Base-by-base conservation (phyloP, 75 land plant genomes). In the Selaginella moellendorffii region DNA sequence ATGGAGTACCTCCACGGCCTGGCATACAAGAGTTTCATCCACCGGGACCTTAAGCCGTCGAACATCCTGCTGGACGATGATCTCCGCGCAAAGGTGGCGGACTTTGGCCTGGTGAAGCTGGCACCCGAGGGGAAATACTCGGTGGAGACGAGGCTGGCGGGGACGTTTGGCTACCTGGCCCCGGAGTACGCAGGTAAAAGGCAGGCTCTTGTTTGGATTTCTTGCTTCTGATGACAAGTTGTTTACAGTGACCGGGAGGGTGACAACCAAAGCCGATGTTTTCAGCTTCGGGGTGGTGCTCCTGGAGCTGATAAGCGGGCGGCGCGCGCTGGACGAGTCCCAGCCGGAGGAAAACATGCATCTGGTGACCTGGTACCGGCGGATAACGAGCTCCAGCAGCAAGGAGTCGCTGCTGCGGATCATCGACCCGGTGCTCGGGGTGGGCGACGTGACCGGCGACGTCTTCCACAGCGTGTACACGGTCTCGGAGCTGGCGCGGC, bases 141-240 rank as follows among this genome's bases (percentile, higher is more conserved):
- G 9, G 66, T 87, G 68, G 80, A 79, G 70, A 84, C 91, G 1
- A 59, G 79, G 26, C 65, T 87, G 61, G 91, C 87, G 2, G 91
- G 91, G 17, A 87, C 88, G 31, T 81, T 87, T 78, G 91, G 91
- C 1, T 87, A 87, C 71, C 82, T 87, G 63, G 91, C 91, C 0
- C 91, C 88, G 31, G 91, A 87, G 27, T 87, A 87, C 79, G 82
- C 84, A 46, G 74, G 91, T 84, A 74, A n/a, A n/a, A n/a, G n/a
- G n/a, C n/a, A n/a, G n/a, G n/a, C n/a, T n/a, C n/a, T n/a, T n/a
- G n/a, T n/a, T n/a, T n/a, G n/a, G n/a, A n/a, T n/a, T n/a, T n/a
- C n/a, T n/a, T n/a, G n/a, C n/a, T n/a, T n/a, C n/a, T n/a, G n/a
- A n/a, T n/a, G n/a, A n/a, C n/a, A n/a, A n/a, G 5, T 36, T 36